phyloP scores from a whole-genome alignment of 805 yeast genomes.

The Metschnikowia sp. region DNA sequence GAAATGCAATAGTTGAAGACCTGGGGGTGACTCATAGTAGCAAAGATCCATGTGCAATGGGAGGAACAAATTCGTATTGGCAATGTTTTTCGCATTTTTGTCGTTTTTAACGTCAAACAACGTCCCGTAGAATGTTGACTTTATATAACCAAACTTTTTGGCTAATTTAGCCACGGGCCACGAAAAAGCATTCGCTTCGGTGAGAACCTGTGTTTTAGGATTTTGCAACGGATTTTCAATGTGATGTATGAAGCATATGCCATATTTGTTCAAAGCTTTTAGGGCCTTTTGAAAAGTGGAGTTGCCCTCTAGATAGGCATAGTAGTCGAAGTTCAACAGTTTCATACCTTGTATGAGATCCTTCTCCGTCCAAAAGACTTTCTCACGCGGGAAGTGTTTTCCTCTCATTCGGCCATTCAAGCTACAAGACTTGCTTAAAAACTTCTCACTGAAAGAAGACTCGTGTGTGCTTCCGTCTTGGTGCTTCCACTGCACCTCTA shows the following conservation, averaged over 20 bases:
- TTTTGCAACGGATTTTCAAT: conserved; percentile 43
- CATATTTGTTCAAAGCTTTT: conserved; percentile 49
- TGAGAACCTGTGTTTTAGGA: conserved; percentile 25
- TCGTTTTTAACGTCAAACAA: conserved; percentile 61
- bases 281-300: conserved; percentile 37
- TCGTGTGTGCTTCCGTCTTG: conserved; percentile 22
- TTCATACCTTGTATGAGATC: conserved; percentile 22
- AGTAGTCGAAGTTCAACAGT: conserved; percentile 28
- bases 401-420: conserved; percentile 31
- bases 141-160: conserved; percentile 60
- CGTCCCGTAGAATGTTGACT: conserved; percentile 68
- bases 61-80: conserved; percentile 59
- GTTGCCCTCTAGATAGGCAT: conserved; percentile 35
- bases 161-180: conserved; percentile 45
- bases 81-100: conserved; percentile 58
- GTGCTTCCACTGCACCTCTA: conserved; percentile 41
- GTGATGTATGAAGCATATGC: conserved; percentile 52
- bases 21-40: conserved; percentile 80
- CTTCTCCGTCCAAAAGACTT: conserved; percentile 38
- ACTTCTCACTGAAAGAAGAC: conserved; percentile 42
- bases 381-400: conserved; percentile 33
- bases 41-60: conserved; percentile 77
- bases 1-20: conserved; percentile 66
- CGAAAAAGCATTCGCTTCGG: conserved; percentile 38
- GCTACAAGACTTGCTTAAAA: conserved; percentile 44